Base-by-base conservation (phyloP, 2,329 filamentous ascomycete species). In the Pyrenochaeta sp. region DNA sequence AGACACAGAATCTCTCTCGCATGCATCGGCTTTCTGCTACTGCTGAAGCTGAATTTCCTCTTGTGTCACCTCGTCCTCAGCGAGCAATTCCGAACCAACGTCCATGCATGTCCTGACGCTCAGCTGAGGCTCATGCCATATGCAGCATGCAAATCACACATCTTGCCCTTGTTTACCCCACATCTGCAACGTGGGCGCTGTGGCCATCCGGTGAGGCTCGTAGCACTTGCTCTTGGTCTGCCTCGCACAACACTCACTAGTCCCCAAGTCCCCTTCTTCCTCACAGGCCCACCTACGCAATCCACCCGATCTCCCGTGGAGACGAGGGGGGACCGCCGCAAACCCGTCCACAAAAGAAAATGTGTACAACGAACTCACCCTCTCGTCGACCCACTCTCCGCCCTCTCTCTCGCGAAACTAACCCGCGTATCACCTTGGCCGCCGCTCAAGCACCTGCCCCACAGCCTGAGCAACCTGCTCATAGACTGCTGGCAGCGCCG, bases 391-490 rank as follows among this genome's bases (percentile, higher is more conserved):
- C n/a, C n/a, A 32, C 17, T 11, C 13, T 32, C 30, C 9, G 17
- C 13, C 5, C 14, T 27, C 14, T 10, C 5, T 13, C 24, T 10
- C 24, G 24, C 10, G 14, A 13, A 27, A 17, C 34, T 41, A 37
- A 19, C 28, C n/a, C 10, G 13, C 42, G 26, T 23, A 20, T 51
- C 38, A 54, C 42, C 41, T 23, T 27, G 46, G 30, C 47, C 61
- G 57, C 43, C 44, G 51, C 6, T 36, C 51, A 6, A 68, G 53
- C 3, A 69, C 58, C 6, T 60, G 55, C 41, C 60, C 62, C 31
- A 67, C 61, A 9, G 63, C 57, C 39, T 52, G 35, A 19, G 55
- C 47, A 10, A 71, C 61, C 14, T 41, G 35, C n/a, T 61, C 61
- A 30, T 63, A 69, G 10, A 48, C 34, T 6, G 36, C 53, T 0